Conservation (phyloP, 306 rosid genomes). For the Abrus precatorius region DNA sequence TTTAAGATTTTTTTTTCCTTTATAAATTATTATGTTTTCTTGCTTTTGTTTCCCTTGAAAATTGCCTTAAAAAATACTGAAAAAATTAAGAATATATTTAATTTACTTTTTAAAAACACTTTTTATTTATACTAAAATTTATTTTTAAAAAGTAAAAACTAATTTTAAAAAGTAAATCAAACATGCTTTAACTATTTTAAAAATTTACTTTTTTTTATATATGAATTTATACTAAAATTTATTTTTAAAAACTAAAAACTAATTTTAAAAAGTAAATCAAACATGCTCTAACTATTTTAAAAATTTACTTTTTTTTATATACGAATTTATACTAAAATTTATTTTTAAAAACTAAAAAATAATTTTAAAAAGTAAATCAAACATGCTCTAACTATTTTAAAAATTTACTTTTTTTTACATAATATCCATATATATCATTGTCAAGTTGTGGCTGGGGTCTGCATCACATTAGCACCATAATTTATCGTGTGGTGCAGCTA, state of each 20-base stretch:
- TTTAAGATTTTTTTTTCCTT: background rate
- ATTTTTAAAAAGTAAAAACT: no score
- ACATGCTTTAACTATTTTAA: no score
- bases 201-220: no score
- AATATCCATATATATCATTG: background rate
- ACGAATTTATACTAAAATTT: no score
- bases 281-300: background rate
- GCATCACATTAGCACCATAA: background rate
- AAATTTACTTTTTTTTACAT: background rate
- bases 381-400: slow-evolving; percentile 20
- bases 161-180: no score
- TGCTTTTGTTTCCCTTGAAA: background rate
- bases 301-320: background rate
- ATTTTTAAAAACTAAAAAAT: no score
- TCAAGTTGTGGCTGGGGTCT: background rate
- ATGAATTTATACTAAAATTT: no score
- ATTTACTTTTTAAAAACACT: no score
- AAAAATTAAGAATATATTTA: background rate
- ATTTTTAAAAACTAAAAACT: no score
- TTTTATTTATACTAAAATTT: no score
- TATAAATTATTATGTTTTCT: background rate
- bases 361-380: no score
- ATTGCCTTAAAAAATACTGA: background rate
- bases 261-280: no score
- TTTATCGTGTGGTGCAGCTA: slow-evolving; percentile 31